These are phyloP conservation scores for Harrya chromipes DNA, from an alignment of 768 basidiomycete genomes.

Conservation along the genomic window DNA sequence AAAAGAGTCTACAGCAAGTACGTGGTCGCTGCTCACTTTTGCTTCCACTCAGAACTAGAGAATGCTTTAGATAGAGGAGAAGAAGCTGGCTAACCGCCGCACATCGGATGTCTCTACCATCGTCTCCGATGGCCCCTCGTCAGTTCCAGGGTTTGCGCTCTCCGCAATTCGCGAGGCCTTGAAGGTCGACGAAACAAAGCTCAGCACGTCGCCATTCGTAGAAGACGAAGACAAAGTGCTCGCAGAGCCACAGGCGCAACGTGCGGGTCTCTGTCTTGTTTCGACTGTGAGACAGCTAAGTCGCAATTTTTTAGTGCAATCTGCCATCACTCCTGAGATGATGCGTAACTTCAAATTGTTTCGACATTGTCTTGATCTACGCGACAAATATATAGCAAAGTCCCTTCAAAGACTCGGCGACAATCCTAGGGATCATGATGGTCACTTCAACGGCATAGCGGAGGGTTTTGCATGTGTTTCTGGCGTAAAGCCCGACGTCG, in stretches of 20 bases:
- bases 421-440: conserved; percentile 91
- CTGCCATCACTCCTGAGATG: conserved; percentile 41
- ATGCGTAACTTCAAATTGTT: conserved; percentile 65
- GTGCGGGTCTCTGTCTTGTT: conserved; percentile 18
- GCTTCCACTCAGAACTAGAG: not conserved
- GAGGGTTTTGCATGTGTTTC: conserved; percentile 59
- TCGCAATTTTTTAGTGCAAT: conserved; percentile 15
- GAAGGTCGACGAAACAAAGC: conserved; percentile 17
- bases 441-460: conserved; percentile 64
- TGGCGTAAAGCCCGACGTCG: conserved; percentile 63
- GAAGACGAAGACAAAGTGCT: conserved; percentile 38
- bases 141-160: conserved; percentile 41
- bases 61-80: conserved; percentile 66
- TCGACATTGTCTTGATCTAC: conserved; percentile 80
- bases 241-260: conserved; percentile 31
- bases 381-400: conserved; percentile 91
- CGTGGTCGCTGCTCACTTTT: conserved; percentile 22
- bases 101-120: conserved; percentile 47
- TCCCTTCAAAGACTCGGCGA: conserved; percentile 93
- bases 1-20: conserved; percentile 73
- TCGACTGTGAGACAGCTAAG: conserved; percentile 3
- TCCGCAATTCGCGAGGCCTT: conserved; percentile 32
- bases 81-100: conserved; percentile 63
- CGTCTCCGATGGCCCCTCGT: conserved; percentile 23
- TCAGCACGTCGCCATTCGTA: conserved; percentile 16